These are phyloP conservation scores for Neurospora terricola DNA, from an alignment of 495 filamentous ascomycete genomes.

Conservation along the genomic window DNA sequence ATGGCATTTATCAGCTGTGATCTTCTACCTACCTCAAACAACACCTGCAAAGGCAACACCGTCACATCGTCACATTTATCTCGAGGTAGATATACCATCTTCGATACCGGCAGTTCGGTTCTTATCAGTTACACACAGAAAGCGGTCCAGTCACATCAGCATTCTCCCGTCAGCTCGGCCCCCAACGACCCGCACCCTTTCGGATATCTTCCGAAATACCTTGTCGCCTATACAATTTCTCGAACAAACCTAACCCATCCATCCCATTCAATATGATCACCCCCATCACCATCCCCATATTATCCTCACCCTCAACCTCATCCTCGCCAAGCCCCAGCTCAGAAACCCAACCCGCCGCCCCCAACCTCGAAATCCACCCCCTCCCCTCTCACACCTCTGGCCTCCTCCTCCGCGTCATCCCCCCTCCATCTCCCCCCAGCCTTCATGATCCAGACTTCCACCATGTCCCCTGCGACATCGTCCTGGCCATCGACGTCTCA, in stretches of 20 bases:
- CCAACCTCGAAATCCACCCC: constrained; percentile 22
- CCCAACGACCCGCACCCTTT: neutral
- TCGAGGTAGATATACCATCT: neutral
- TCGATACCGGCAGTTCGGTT: neutral
- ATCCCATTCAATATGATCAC: neutral
- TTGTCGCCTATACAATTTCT: neutral
- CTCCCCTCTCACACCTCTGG: constrained; percentile 19
- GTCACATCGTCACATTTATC: neutral
- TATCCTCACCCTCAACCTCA: neutral
- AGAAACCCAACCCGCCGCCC: neutral
- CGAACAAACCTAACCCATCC: neutral
- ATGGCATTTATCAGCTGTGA: neutral
- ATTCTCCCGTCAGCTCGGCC: neutral
- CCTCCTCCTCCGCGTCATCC: constrained; percentile 28
- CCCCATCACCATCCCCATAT: neutral
- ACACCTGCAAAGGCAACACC: neutral
- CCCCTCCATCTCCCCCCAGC: constrained; percentile 23
- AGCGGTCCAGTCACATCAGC: neutral
- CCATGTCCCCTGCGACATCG: constrained; percentile 35
- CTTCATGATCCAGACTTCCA: constrained; percentile 7
- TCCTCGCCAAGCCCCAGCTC: neutral
- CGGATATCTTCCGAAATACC: neutral
- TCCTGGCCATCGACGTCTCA: constrained; percentile 38
- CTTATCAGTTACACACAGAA: neutral
- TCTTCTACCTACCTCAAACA: neutral